Percentiles rank a stretch among this genome's conserved stretches.
Evolutionary conservation across 108 stramenopile species (phyloP).

Genomic region (Cyclotella kingstonii): DNA sequence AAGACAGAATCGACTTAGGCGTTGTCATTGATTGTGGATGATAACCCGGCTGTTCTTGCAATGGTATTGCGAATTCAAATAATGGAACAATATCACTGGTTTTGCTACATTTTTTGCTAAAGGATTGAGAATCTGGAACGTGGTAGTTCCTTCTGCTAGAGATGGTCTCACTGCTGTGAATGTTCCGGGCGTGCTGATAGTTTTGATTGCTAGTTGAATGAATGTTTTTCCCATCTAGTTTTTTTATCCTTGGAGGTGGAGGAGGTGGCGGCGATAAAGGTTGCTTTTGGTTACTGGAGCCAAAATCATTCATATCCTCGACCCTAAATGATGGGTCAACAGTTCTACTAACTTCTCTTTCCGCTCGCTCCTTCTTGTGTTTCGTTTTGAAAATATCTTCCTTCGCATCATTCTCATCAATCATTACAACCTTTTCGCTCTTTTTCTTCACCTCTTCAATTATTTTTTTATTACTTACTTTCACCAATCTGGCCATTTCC

Average conservation of each 20-base stretch:
- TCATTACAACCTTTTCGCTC: neutral
- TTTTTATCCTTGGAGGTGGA: too few species aligned
- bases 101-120: conserved; percentile 1
- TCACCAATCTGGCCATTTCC: conserved; percentile 30
- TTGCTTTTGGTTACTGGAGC: neutral
- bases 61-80: conserved; percentile 43
- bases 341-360: conserved; percentile 1
- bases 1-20: too few species aligned
- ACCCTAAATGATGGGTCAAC: neutral
- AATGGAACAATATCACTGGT: conserved; percentile 15
- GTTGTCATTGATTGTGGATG: neutral
- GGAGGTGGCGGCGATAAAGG: too few species aligned
- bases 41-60: conserved; percentile 19
- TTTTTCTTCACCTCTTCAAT: conserved; percentile 6
- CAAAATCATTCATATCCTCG: neutral
- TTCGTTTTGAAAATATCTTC: conserved; percentile 1
- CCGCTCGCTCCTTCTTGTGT: neutral
- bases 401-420: neutral
- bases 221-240: neutral
- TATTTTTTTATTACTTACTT: conserved; percentile 6
- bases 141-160: neutral
- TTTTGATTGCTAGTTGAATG: neutral
- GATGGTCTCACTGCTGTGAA: conserved; percentile 3
- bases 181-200: conserved; percentile 8
- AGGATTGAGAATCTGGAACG: neutral